Evolutionary conservation across 768 basidiomycete genomes (phyloP), one percentile per base, ranked within the genome.

Genomic region (Exidia glandulosa): DNA sequence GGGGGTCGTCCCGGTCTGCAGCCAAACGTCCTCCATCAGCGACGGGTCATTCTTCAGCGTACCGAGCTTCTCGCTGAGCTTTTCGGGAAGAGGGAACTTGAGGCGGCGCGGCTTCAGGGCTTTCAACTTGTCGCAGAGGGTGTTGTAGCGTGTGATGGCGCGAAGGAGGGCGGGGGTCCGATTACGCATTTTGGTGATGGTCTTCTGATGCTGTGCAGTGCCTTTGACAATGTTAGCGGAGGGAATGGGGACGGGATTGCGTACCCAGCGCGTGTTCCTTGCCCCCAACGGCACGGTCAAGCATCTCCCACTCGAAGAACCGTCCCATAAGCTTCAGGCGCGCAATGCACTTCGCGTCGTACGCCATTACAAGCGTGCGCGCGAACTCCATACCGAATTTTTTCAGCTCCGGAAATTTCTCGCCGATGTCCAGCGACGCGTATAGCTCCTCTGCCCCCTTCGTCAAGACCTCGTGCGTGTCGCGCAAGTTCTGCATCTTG

Each of bases 311-410:
- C 48, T 75, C 73, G 31, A 73, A 72, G 48, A 77, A 75, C 19
- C 67, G 68, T 0, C 68, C 67, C 12, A 75, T 67, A 1, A 70
- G 71, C 13, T 65, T 61, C 58, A 72, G 73, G 9, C 70, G 60
- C 4, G 76, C 73, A 57, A 72, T 75, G 25, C 75, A 73, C 59
- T 77, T 78, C 30, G 75, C 65, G 61, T 77, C 73, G 0, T 68
- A 65, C 3, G 70, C 72, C 59, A 74, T 64, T 1, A 77, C 58
- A 0, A 78, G 69, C 0, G 63, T 67, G 2, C 61, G 61, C 2
- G 75, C 65, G 59, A 74, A 74, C 3, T 71, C 65, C 2, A 70
- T 52, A 14, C 67, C 61, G 6, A 74, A 37, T 3, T 65, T 65
- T n/a, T 63, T 30, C 2, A 77, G 71, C 27, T 72, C 72, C 0